A percentile compares a stretch with the other conserved stretches of the same genome.
Evolutionary conservation across 768 basidiomycete species (phyloP).

Genomic region (Phlegmacium glaucopus): DNA sequence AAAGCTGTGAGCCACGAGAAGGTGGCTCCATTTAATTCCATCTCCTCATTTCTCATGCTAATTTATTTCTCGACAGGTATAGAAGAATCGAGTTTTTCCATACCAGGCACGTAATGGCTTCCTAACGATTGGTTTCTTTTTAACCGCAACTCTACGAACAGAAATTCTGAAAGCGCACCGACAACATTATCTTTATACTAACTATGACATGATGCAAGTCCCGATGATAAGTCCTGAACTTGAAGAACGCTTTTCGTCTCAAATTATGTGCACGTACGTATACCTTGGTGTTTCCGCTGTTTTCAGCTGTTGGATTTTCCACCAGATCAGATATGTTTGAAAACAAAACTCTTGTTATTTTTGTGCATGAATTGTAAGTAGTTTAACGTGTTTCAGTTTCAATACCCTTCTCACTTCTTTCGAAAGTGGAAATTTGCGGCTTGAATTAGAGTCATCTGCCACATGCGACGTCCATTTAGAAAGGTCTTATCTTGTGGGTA

Average conservation of each 20-base stretch:
- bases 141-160: slow-evolving; percentile 19
- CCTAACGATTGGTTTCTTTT: not conserved
- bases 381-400: not conserved
- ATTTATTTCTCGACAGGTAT: slow-evolving; percentile 39
- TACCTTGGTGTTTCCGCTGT: not conserved
- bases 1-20: slow-evolving; percentile 77
- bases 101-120: slow-evolving; percentile 49
- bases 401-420: not conserved
- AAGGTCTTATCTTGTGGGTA: slow-evolving; percentile 74
- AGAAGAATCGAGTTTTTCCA: slow-evolving; percentile 59
- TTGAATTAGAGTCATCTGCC: slow-evolving; percentile 72
- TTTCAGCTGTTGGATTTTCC: not conserved
- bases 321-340: slow-evolving; percentile 73
- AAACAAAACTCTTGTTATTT: slow-evolving; percentile 74
- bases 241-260: slow-evolving; percentile 71
- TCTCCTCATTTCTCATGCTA: not conserved
- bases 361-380: slow-evolving; percentile 93
- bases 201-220: slow-evolving; percentile 75
- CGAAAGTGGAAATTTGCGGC: slow-evolving; percentile 79
- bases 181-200: slow-evolving; percentile 76
- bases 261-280: slow-evolving; percentile 87
- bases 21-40: slow-evolving; percentile 36
- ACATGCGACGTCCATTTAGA: slow-evolving; percentile 75
- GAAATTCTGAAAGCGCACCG: slow-evolving; percentile 90
- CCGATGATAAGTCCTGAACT: slow-evolving; percentile 68